These are phyloP conservation scores for Streptanthus diversifolius DNA, from an alignment of 345 rosid genomes.

Conservation along the genomic window DNA sequence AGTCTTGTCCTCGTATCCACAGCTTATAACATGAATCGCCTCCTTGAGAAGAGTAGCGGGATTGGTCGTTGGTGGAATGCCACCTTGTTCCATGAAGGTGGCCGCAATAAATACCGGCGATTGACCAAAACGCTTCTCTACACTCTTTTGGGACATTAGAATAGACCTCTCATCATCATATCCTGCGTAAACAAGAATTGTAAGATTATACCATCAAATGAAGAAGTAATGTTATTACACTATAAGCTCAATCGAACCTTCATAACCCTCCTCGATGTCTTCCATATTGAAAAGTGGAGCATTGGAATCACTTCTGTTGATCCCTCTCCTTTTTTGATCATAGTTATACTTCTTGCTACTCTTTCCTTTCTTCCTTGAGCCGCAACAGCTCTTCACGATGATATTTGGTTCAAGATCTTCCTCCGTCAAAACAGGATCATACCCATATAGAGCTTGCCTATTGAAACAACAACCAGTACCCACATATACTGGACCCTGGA, in stretches of 20 bases:
- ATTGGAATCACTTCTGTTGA: slow-evolving; percentile 90
- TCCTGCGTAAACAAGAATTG: slow-evolving; percentile 51
- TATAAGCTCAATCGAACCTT: slow-evolving; percentile 56
- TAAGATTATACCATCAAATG: slow-evolving; percentile 4
- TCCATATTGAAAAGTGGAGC: slow-evolving; percentile 97
- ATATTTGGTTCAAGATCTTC: slow-evolving; percentile 95
- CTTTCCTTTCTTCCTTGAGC: slow-evolving; percentile 88
- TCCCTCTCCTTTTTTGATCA: slow-evolving; percentile 76
- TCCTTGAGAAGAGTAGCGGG: slow-evolving; percentile 93
- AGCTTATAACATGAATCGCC: slow-evolving; percentile 98
- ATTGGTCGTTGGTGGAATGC: slow-evolving; percentile 92
- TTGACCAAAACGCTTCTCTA: slow-evolving; percentile 99
- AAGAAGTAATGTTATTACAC: not conserved
- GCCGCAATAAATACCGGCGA: slow-evolving; percentile 98
- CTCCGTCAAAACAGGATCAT: slow-evolving; percentile 94
- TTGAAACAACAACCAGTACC: slow-evolving; percentile 99
- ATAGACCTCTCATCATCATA: slow-evolving; percentile 98
- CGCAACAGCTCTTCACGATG: slow-evolving; percentile 93
- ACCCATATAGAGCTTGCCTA: slow-evolving; percentile 97
- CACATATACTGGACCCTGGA: slow-evolving; percentile 99
- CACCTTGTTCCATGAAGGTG: slow-evolving; percentile 97
- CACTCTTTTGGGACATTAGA: slow-evolving; percentile 94
- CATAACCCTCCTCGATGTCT: slow-evolving; percentile 95
- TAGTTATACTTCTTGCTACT: slow-evolving; percentile 60
- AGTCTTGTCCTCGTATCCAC: slow-evolving; percentile 98